Evolutionary conservation across 2,329 filamentous ascomycete species (phyloP), one percentile per base, ranked within the genome.

Genomic region (Myriosclerotinia duriaeana): DNA sequence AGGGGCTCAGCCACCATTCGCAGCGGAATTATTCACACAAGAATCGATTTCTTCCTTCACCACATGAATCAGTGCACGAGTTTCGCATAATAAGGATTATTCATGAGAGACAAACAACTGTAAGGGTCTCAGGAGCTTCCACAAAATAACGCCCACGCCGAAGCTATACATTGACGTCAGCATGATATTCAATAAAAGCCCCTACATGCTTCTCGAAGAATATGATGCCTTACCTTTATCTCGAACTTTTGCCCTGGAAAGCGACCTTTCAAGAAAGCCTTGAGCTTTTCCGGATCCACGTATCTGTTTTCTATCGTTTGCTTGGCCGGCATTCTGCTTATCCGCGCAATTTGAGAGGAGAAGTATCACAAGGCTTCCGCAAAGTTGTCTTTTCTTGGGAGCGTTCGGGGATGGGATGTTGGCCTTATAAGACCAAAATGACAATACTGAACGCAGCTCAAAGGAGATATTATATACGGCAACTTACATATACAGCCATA

Each of bases 301-400:
- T 53, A 53, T 53, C 52, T 53, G 30, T 53, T n/a, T 36, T 53
- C 52, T n/a, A 53, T 36, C 4, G 52, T 36, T 36, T 53, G 52
- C 50, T 52, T 52, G 17, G 52, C 30, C 15, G 52, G 52, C 52
- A 36, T 53, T 34, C 36, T 53, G 11, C 17, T 8, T 5, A 30
- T 52, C 26, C 22, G 50, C 6, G 22, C 26, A 26, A 52, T 52
- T n/a, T 12, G 12, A 40, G 38, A 14, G 7, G 9, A 14, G 38
- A 12, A 40, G 38, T 40, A 11, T 40, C 6, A 40, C 9, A 11
- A 40, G 38, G 7, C 38, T 40, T 40, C 38, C 38, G 38, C 3
- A 40, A 40, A 40, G 38, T 40, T 40, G 11, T 40, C 1, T 40
- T 40, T 40, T 40, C 38, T 40, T 40, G 38, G 11, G 11, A 40